Evolutionary conservation across 106 monocot genomes (phyloP), one percentile per base, ranked within the genome.

Genomic region (Phalaenopsis equestris): DNA sequence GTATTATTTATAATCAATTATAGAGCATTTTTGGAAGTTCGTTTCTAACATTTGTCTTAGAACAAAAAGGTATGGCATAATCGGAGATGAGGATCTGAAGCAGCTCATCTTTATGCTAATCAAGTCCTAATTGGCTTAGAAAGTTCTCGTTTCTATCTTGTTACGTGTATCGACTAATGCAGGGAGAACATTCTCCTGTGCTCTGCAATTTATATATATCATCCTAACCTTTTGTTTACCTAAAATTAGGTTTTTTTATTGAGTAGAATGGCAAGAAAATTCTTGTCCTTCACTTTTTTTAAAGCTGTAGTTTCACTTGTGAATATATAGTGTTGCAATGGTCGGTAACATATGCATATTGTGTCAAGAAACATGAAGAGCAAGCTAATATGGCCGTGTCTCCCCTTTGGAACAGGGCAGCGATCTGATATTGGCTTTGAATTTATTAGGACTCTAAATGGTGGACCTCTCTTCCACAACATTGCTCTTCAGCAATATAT

Each of bases 401-500:
- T 19, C 18, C 43, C 74, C 45, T 61, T 19, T 84, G 47, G 72
- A 86, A 67, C 89, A 92, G 92, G 85, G 52, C 55, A 86, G 56
- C 55, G 83, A 75, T 87, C 83, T 70, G 85, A 86, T 82, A n/a
- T 84, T 79, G 94, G 97, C 52, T 84, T 86, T 68, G 48, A 80
- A 61, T 99, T 93, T 76, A 81, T 95, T 42, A 78, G 75, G 15
- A 91, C 80, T 56, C 55, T 77, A 41, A 87, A 61, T 83, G 84
- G 83, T 42, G 91, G 85, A 3, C 91, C 95, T 67, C 90, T 99
- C 42, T 99, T 95, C 80, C 87, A 99, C 65, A 90, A 81, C 79
- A 81, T 83, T 18, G 95, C 90, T n/a, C 84, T 99, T 86, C 99
- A 99, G 72, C 99, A 99, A 43, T 99, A 99, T 74, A 81, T 99